Evolutionary conservation across 306 rosid species (phyloP).

Genomic region (Myrica gale): DNA sequence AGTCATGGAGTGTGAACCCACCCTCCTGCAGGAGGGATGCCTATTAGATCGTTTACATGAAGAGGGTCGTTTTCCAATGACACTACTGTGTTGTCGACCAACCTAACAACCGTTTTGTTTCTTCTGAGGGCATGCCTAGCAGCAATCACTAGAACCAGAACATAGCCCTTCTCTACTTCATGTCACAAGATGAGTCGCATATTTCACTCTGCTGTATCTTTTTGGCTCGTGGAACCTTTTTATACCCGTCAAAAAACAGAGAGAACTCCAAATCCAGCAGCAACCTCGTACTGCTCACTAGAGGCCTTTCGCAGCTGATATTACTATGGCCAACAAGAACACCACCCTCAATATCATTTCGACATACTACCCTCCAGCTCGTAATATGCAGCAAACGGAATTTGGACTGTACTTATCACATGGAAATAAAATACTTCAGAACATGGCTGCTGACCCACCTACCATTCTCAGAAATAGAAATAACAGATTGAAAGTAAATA

Average conservation of each 20-base stretch:
- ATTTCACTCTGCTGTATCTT: neutral
- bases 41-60: neutral
- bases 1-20: neutral
- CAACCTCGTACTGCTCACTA: neutral
- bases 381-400: neutral
- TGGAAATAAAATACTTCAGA: neutral
- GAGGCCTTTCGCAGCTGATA: neutral
- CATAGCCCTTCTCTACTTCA: neutral
- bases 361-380: neutral
- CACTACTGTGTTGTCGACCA: neutral
- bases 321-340: neutral
- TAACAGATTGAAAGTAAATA: neutral
- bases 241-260: neutral
- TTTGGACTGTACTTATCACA: constrained; percentile 2
- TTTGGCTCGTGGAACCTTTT: neutral
- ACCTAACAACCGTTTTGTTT: neutral
- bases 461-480: constrained; percentile 5
- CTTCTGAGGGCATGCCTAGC: neutral
- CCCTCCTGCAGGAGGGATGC: neutral
- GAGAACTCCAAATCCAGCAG: neutral
- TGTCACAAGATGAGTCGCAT: neutral
- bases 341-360: neutral
- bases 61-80: neutral
- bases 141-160: neutral
- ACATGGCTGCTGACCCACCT: neutral